Evolutionary conservation across 192 early-diverging fungal species (phyloP), one percentile per base, ranked within the genome.

Genomic region (Umbelopsis sp.): DNA sequence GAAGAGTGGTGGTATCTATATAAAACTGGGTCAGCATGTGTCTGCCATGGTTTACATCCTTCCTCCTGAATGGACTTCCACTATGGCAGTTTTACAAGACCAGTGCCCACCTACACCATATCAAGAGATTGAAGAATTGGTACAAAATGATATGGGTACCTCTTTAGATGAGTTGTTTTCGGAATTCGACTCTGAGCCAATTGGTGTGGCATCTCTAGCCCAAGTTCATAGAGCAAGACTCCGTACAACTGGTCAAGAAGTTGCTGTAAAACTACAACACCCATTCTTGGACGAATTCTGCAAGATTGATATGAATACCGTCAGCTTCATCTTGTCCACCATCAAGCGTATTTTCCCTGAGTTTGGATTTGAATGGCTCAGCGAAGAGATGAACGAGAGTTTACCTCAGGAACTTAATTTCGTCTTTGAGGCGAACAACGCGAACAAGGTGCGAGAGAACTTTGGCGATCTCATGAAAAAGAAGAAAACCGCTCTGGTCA

Each of bases 181-280:
- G 0, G 77, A 82, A 16, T 98, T 98, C 76, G 94, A 98, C 65
- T 83, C 86, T 44, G 76, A 79, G 10, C 96, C 96, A 0, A 84
- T 98, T 38, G 96, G 96, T n/a, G 93, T 96, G 10, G 96, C 95
- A 7, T 96, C 95, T 2, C 81, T 98, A 31, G 96, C 96, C 3
- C 96, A 98, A 68, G 96, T 98, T 7, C 96, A 98, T 71, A 83
- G 86, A 24, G 96, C 94, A 0, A 86, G 80, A 36, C 78, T 97
- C 31, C 76, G 85, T 16, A 66, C 75, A 21, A 86, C 81, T 6
- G 89, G 91, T 20, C 76, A 87, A 24, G 87, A 90, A 36, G 95
- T 98, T 5, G 96, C 96, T 1, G 92, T 98, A 77, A 98, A 98
- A 77, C 83, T 98, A 34, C 95, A 98, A 77, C 96, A 98, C 65